Evolutionary conservation across 1,139 yeast species (phyloP).

Genomic region (Candida mesenterica): DNA sequence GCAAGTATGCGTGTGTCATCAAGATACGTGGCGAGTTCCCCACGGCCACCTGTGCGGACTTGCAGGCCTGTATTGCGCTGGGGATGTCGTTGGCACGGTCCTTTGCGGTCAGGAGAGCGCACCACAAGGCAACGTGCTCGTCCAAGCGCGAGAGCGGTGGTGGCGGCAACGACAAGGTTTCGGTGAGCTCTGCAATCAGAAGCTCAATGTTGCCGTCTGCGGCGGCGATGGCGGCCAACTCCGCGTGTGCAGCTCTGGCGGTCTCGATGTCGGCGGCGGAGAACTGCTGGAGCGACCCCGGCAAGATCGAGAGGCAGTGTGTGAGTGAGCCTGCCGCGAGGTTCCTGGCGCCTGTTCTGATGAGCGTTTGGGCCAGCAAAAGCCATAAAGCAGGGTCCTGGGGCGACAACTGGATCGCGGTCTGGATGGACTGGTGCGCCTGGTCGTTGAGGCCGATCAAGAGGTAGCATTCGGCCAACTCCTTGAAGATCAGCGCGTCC

Average conservation of each 20-base stretch:
- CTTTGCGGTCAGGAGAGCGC: constrained; percentile 50
- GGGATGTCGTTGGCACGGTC: constrained; percentile 48
- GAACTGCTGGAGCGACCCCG: constrained; percentile 26
- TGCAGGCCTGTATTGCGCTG: constrained; percentile 50
- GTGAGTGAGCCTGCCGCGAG: constrained; percentile 49
- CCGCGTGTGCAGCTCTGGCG: constrained; percentile 52
- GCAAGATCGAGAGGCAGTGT: constrained; percentile 41
- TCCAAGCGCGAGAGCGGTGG: constrained; percentile 45
- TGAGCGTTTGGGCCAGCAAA: constrained; percentile 45
- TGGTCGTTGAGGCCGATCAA: constrained; percentile 47
- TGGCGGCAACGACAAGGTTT: constrained; percentile 50
- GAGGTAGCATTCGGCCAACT: constrained; percentile 50
- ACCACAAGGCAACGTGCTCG: constrained; percentile 50
- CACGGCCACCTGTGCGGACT: constrained; percentile 43
- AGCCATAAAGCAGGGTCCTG: constrained; percentile 47
- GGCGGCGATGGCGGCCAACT: constrained; percentile 52
- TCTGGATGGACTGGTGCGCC: constrained; percentile 48
- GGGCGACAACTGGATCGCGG: constrained; percentile 44
- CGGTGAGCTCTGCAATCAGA: constrained; percentile 47
- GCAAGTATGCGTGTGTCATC: constrained; percentile 47
- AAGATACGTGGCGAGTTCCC: constrained; percentile 46
- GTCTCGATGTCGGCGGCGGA: constrained; percentile 38
- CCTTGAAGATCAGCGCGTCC: constrained; percentile 41
- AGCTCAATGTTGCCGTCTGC: constrained; percentile 49
- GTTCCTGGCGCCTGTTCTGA: constrained; percentile 39